A percentile compares a stretch with the other conserved stretches of the same genome.
Evolutionary conservation across 495 filamentous ascomycete species (phyloP).

Genomic region (Aspergillus biplanus): DNA sequence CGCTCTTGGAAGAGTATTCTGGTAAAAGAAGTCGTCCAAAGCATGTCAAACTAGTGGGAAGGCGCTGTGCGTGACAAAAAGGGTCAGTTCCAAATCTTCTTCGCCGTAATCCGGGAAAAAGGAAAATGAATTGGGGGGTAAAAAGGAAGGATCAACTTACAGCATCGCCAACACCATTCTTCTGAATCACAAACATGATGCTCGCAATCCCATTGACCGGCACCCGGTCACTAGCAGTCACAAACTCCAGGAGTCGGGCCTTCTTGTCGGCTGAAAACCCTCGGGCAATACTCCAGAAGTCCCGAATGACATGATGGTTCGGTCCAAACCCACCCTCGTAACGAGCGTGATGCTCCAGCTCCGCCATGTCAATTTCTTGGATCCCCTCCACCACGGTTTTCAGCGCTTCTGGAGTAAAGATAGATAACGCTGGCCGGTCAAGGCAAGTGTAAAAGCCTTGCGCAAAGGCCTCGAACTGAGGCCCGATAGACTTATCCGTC

Average conservation of each 20-base stretch:
- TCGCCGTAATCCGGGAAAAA: not conserved
- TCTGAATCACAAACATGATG: conserved; percentile 81
- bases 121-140: too few relatives aligned
- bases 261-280: conserved; percentile 64
- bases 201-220: conserved; percentile 81
- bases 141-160: conserved; percentile 33
- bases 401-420: conserved; percentile 72
- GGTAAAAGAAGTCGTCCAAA: conserved; percentile 86
- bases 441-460: conserved; percentile 81
- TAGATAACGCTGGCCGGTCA: conserved; percentile 64
- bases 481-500: conserved; percentile 72
- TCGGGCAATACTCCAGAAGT: conserved; percentile 84
- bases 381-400: conserved; percentile 81
- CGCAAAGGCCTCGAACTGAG: conserved; percentile 80
- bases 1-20: conserved; percentile 71
- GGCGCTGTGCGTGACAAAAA: conserved; percentile 40
- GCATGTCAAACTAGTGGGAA: conserved; percentile 87
- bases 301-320: conserved; percentile 64
- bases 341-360: conserved; percentile 66
- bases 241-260: conserved; percentile 84
- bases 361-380: conserved; percentile 73
- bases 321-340: conserved; percentile 81
- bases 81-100: conserved; percentile 17
- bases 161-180: conserved; percentile 69
- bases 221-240: conserved; percentile 88